phyloP scores from a whole-genome alignment of 345 rosid species.

The Sisymbrium irio region DNA sequence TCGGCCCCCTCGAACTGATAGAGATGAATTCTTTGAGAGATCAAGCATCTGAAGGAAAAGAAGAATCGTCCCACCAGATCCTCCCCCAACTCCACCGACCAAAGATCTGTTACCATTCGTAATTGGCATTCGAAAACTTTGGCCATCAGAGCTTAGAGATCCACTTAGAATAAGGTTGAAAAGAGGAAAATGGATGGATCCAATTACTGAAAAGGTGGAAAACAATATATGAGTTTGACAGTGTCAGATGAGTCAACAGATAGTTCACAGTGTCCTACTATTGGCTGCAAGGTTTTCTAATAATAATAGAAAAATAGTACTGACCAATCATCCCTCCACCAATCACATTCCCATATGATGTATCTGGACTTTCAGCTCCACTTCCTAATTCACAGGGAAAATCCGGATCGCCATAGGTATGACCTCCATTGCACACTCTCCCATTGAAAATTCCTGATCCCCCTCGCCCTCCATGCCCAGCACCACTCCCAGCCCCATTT shows the following conservation, averaged over 20 bases:
- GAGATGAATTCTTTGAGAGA: constrained; percentile 59
- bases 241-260: constrained; percentile 2
- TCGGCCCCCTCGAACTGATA: constrained; percentile 77
- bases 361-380: constrained; percentile 82
- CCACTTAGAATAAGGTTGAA: constrained; percentile 65
- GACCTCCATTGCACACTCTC: constrained; percentile 73
- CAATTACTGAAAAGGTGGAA: constrained; percentile 62
- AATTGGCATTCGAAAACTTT: constrained; percentile 52
- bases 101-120: constrained; percentile 48
- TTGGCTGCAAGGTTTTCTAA: background rate
- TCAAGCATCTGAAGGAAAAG: constrained; percentile 86
- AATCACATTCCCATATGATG: constrained; percentile 55
- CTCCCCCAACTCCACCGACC: constrained; percentile 94
- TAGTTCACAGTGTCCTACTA: background rate
- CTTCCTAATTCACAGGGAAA: constrained; percentile 98
- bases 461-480: constrained; percentile 96
- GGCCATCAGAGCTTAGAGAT: constrained; percentile 82
- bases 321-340: constrained; percentile 99
- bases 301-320: constrained; percentile 6
- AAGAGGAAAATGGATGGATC: constrained; percentile 86
- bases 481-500: constrained; percentile 94
- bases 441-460: constrained; percentile 92
- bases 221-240: constrained; percentile 18
- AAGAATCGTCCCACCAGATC: constrained; percentile 96
- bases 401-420: constrained; percentile 75